Evolutionary conservation across 176 grass and related monocot species (phyloP).

Genomic region (bread wheat (Triticum aestivum)): DNA sequence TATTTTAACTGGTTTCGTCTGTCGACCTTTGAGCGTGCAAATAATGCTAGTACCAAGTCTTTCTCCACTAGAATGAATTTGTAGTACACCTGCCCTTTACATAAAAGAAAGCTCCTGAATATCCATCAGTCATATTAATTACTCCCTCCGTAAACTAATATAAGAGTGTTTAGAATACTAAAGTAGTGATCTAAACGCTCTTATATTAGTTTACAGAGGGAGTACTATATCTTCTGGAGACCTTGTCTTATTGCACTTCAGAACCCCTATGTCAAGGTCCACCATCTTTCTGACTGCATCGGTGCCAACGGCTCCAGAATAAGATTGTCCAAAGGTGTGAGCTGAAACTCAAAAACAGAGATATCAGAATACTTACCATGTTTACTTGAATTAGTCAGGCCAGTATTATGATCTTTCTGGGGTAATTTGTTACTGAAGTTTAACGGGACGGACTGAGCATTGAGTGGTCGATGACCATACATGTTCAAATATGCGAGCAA

Average conservation of each 20-base stretch:
- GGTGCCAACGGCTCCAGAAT: not conserved
- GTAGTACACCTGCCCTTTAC: not conserved
- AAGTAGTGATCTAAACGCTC: too few relatives aligned
- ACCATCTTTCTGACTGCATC: not conserved
- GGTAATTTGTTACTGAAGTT: not conserved
- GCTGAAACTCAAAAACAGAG: not conserved
- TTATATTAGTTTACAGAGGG: too few relatives aligned
- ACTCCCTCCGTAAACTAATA: too few relatives aligned
- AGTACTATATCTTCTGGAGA: not conserved
- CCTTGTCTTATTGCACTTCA: not conserved
- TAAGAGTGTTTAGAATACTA: too few relatives aligned
- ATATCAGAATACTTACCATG: not conserved
- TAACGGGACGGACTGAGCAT: not conserved
- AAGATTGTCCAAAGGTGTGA: not conserved
- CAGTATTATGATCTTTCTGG: not conserved
- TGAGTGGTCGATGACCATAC: not conserved
- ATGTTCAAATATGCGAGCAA: too few relatives aligned
- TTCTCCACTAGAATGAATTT: not conserved
- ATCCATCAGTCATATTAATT: not conserved
- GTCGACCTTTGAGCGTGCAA: not conserved
- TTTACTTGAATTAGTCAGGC: not conserved
- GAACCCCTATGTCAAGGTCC: not conserved
- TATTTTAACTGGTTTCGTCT: not conserved
- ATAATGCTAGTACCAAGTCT: not conserved
- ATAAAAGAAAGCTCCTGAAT: not conserved